Percentiles rank a stretch among this genome's conserved stretches.
Conservation (phyloP, 179 eudicot genomes). For the Corrigiola litoralis region DNA sequence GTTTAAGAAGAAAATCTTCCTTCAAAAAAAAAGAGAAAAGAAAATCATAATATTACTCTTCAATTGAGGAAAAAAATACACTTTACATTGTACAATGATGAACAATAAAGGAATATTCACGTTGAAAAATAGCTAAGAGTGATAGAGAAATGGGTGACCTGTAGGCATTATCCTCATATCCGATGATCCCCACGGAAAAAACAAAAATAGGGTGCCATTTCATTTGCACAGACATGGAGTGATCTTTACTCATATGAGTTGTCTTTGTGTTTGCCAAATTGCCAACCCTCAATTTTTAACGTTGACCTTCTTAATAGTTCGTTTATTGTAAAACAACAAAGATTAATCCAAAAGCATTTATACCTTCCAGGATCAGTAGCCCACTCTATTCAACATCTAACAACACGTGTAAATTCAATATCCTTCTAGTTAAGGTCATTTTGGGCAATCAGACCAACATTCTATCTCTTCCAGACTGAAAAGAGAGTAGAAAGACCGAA, state of each 20-base stretch:
- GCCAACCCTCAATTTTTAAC: neutral
- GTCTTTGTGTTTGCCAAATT: constrained; percentile 12
- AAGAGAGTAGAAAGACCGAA: too few relatives aligned
- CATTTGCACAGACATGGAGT: constrained; percentile 10
- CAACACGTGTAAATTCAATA: too few relatives aligned
- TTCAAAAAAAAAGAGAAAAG: too few relatives aligned
- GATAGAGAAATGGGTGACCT: constrained; percentile 1
- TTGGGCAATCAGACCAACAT: neutral
- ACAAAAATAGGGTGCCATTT: neutral
- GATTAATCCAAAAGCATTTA: constrained; percentile 8
- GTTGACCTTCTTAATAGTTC: constrained; percentile 13
- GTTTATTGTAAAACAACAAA: constrained; percentile 4
- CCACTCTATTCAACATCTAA: too few relatives aligned
- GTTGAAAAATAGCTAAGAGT: too few relatives aligned
- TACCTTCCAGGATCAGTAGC: constrained; percentile 5
- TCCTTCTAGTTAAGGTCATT: neutral
- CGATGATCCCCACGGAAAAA: constrained; percentile 1
- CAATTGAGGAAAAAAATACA: too few relatives aligned
- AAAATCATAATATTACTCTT: too few relatives aligned
- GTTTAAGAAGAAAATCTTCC: too few relatives aligned
- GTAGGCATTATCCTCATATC: constrained; percentile 14
- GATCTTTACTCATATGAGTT: constrained; percentile 17
- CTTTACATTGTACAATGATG: too few relatives aligned
- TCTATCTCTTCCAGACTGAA: neutral
- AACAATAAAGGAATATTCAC: too few relatives aligned